A percentile compares a stretch with the other conserved stretches of the same genome.
phyloP scores from a whole-genome alignment of 2,329 filamentous ascomycete species.

The Aspergillus cejpii region DNA sequence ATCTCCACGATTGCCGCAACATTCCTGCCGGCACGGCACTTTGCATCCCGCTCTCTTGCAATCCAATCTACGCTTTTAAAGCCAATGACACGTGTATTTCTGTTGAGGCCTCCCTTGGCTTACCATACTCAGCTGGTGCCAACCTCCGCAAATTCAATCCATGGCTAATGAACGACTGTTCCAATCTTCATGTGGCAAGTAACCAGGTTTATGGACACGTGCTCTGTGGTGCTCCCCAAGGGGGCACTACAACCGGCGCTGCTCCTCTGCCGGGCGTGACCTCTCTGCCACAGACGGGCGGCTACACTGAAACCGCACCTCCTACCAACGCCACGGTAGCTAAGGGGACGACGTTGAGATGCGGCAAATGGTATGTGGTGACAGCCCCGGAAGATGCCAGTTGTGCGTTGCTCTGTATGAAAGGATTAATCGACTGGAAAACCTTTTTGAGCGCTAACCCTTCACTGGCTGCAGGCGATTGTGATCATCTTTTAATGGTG shows the following conservation, averaged over 20 bases:
- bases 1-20: slow-evolving; percentile 2
- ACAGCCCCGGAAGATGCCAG: slow-evolving; percentile 6
- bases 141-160: slow-evolving; percentile 13
- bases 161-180: slow-evolving; percentile 13
- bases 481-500: slow-evolving; percentile 2
- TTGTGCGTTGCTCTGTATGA: slow-evolving; percentile 14
- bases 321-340: slow-evolving; percentile 15
- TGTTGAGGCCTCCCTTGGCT: slow-evolving; percentile 8
- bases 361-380: slow-evolving; percentile 17
- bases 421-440: slow-evolving; percentile 3
- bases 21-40: slow-evolving; percentile 1
- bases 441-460: slow-evolving; percentile 18
- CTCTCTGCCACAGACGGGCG: too few species aligned
- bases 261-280: background rate
- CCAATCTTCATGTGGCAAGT: slow-evolving; percentile 10
- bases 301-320: slow-evolving; percentile 1
- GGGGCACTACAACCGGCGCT: slow-evolving; percentile 4
- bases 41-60: slow-evolving; percentile 3
- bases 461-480: slow-evolving; percentile 8
- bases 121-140: slow-evolving; percentile 5
- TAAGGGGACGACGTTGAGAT: slow-evolving; percentile 12
- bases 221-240: slow-evolving; percentile 14
- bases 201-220: slow-evolving; percentile 5
- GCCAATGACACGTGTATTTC: slow-evolving; percentile 2
- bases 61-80: slow-evolving; percentile 1